These are phyloP conservation scores for Neurospora sp. DNA, from an alignment of 495 filamentous ascomycete genomes.

Conservation along the genomic window DNA sequence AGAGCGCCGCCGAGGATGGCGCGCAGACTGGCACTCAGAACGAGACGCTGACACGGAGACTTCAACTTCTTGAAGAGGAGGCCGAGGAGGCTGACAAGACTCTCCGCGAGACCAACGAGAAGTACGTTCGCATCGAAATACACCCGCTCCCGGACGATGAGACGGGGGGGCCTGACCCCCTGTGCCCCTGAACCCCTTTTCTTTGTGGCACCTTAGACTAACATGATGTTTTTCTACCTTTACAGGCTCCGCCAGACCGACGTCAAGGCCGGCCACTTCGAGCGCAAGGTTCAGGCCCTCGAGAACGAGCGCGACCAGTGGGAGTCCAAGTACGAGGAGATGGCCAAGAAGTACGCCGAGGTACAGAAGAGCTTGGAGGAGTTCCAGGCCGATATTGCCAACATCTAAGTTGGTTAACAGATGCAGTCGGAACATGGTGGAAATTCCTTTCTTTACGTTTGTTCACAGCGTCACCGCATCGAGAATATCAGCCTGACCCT, in stretches of 20 bases:
- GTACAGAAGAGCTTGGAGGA: conserved; percentile 87
- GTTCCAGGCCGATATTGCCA: conserved; percentile 78
- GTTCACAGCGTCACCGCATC: background rate
- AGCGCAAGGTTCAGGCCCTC: conserved; percentile 96
- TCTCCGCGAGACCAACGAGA: conserved; percentile 92
- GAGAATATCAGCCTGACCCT: background rate
- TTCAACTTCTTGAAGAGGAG: conserved; percentile 96
- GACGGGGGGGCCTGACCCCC: background rate
- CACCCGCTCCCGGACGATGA: background rate
- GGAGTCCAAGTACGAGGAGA: conserved; percentile 96
- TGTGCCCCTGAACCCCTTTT: background rate
- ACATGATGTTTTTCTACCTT: background rate
- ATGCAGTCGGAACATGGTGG: background rate
- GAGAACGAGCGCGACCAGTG: conserved; percentile 80
- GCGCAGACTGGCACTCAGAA: conserved; percentile 69
- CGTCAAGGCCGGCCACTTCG: conserved; percentile 97
- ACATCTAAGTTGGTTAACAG: conserved; percentile 51
- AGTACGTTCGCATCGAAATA: conserved; percentile 49
- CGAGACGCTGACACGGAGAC: conserved; percentile 78
- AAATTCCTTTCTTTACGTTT: background rate
- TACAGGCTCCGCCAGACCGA: conserved; percentile 92
- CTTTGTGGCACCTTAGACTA: conserved; percentile 6
- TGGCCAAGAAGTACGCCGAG: conserved; percentile 73
- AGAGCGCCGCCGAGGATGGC: conserved; percentile 65
- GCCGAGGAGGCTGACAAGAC: conserved; percentile 91